Conservation (phyloP, 768 basidiomycete species). For the Trametes cubensis region DNA sequence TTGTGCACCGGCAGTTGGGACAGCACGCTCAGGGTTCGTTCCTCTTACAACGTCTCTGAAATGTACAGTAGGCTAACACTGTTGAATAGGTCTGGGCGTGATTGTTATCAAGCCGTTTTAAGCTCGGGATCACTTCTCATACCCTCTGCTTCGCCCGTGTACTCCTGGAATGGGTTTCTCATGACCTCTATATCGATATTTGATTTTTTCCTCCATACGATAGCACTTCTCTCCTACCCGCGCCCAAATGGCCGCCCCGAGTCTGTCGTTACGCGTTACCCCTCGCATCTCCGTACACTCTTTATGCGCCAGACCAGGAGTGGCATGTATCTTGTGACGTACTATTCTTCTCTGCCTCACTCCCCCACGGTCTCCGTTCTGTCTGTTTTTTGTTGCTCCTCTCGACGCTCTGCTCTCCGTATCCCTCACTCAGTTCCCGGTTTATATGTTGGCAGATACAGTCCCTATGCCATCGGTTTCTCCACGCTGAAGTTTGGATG, state of each 20-base stretch:
- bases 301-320: conserved; percentile 30
- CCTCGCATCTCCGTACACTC: conserved; percentile 43
- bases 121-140: conserved; percentile 27
- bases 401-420: conserved; percentile 23
- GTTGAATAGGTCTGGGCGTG: conserved; percentile 79
- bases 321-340: conserved; percentile 38
- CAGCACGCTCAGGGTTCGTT: conserved; percentile 87
- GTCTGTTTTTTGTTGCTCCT: conserved; percentile 39
- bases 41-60: neutral
- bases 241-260: conserved; percentile 50
- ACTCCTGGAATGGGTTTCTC: conserved; percentile 27
- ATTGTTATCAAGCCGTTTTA: conserved; percentile 25
- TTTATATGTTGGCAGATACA: conserved; percentile 22
- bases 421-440: conserved; percentile 13
- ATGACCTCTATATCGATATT: conserved; percentile 47
- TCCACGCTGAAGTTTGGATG: neutral
- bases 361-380: conserved; percentile 33
- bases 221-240: conserved; percentile 51
- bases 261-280: conserved; percentile 62
- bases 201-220: conserved; percentile 44
- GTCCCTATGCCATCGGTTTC: conserved; percentile 14
- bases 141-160: conserved; percentile 28
- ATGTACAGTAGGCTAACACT: neutral
- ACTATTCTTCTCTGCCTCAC: conserved; percentile 38
- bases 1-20: conserved; percentile 99